phyloP scores from a whole-genome alignment of 2,329 filamentous ascomycete species.

The Xylaria sp. region DNA sequence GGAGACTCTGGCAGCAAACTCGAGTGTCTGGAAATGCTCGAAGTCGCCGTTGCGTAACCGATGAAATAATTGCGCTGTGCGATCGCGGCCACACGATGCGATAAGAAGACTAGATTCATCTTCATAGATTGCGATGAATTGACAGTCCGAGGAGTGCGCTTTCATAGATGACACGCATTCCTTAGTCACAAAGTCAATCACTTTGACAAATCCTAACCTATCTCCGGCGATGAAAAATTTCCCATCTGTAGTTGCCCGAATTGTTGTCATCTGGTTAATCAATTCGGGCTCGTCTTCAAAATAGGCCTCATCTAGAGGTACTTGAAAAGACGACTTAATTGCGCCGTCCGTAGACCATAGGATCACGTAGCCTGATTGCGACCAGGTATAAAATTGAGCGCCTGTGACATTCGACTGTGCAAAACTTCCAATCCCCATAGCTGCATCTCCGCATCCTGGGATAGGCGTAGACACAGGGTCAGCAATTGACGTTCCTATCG shows the following conservation, averaged over 20 bases:
- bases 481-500: slow-evolving; percentile 46
- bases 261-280: slow-evolving; percentile 64
- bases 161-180: slow-evolving; percentile 73
- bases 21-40: slow-evolving; percentile 87
- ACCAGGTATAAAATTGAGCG: slow-evolving; percentile 89
- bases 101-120: slow-evolving; percentile 67
- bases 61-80: slow-evolving; percentile 90
- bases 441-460: slow-evolving; percentile 66
- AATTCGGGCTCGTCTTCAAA: slow-evolving; percentile 57
- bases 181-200: slow-evolving; percentile 68
- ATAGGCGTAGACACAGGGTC: slow-evolving; percentile 57
- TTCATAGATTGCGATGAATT: slow-evolving; percentile 77
- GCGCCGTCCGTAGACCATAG: slow-evolving; percentile 82
- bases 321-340: slow-evolving; percentile 66
- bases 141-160: slow-evolving; percentile 85
- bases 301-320: slow-evolving; percentile 70
- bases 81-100: slow-evolving; percentile 84
- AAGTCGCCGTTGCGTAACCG: slow-evolving; percentile 62
- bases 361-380: slow-evolving; percentile 76
- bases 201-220: slow-evolving; percentile 78
- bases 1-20: slow-evolving; percentile 86
- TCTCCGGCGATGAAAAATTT: slow-evolving; percentile 82
- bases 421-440: slow-evolving; percentile 76
- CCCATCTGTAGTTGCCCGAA: slow-evolving; percentile 64
- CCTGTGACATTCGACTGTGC: slow-evolving; percentile 62